Base-by-base conservation (phyloP, 805 yeast species). In the Saturnispora dispora region DNA sequence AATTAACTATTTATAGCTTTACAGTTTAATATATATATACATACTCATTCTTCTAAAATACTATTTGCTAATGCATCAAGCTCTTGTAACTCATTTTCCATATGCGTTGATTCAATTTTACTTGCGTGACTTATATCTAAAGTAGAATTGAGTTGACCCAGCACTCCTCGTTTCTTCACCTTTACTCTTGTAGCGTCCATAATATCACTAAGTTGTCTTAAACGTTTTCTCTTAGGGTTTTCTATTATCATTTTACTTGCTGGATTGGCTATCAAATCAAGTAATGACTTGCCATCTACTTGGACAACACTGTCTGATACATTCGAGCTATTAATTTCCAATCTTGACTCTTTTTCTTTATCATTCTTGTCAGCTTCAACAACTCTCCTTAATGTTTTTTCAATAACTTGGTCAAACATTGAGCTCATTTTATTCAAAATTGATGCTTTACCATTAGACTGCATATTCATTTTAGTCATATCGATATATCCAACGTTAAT, bases 1-100 rank as follows among this genome's bases (percentile, higher is more conserved):
- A 13, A 30, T 13, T 11, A 27, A 30, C 15, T 30, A 11, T 11
- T 10, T 30, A 30, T 10, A 23, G 33, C 30, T 37, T 22, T 42
- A 22, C 23, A 18, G 13, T 41, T 18, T 43, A 13, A 10, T 23
- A 36, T 15, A 7, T 7, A 15, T n/a, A 20, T 13, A 28, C 11
- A 20, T 13, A 13, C 9, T 45, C 47, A 53, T 13, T 53, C 52
- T 28, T 58, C 50, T 25, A 64, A 46, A 28, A 64, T 50, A 13
- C 59, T 59, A 40, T 60, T 65, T 15, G 66, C 60, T n/a, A 64
- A 52, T 23, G 57, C 55, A 32, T 45, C 40, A 17, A 50, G 40
- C 35, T 50, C 48, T 22, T 45, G 33, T 25, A 50, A 22, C 33
- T 50, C 45, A 28, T 28, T 39, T 37, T 23, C 23, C 25, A 30